Evolutionary conservation across 805 yeast species (phyloP).

Genomic region (Candida quercuum): DNA sequence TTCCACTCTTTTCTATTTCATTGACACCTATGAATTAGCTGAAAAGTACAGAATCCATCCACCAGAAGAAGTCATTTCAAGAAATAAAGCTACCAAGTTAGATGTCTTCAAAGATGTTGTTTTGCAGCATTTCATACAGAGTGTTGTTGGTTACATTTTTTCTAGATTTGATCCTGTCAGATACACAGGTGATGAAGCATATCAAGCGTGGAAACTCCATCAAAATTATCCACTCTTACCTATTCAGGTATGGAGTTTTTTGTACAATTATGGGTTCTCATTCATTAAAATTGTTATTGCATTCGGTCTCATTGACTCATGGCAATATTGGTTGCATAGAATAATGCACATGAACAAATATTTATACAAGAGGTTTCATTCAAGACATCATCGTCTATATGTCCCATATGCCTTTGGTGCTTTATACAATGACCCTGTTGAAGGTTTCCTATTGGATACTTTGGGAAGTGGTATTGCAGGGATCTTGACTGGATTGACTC

Average conservation of each 20-base stretch:
- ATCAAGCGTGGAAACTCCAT: slow-evolving; percentile 41
- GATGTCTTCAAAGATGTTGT: slow-evolving; percentile 81
- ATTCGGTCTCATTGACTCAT: slow-evolving; percentile 76
- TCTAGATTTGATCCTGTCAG: slow-evolving; percentile 53
- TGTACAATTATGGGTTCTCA: slow-evolving; percentile 64
- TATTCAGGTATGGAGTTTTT: slow-evolving; percentile 38
- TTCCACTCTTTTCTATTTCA: slow-evolving; percentile 64
- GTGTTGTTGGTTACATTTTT: slow-evolving; percentile 57
- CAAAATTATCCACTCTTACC: slow-evolving; percentile 32
- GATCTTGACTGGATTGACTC: slow-evolving; percentile 53
- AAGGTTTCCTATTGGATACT: slow-evolving; percentile 90
- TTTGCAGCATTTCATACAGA: slow-evolving; percentile 80
- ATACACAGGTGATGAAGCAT: slow-evolving; percentile 45
- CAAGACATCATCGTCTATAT: slow-evolving; percentile 89
- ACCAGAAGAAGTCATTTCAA: slow-evolving; percentile 69
- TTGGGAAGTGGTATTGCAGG: slow-evolving; percentile 86
- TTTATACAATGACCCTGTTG: slow-evolving; percentile 87
- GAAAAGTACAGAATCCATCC: slow-evolving; percentile 90
- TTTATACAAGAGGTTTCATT: slow-evolving; percentile 78
- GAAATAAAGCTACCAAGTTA: slow-evolving; percentile 66
- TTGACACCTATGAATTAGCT: slow-evolving; percentile 71
- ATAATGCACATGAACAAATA: slow-evolving; percentile 78
- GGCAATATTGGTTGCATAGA: slow-evolving; percentile 93
- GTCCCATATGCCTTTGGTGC: slow-evolving; percentile 98
- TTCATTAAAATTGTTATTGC: slow-evolving; percentile 52